A percentile compares a stretch with the other conserved stretches of the same genome.
Evolutionary conservation across 495 filamentous ascomycete species (phyloP).

Genomic region (Clavariopsis aquatica): DNA sequence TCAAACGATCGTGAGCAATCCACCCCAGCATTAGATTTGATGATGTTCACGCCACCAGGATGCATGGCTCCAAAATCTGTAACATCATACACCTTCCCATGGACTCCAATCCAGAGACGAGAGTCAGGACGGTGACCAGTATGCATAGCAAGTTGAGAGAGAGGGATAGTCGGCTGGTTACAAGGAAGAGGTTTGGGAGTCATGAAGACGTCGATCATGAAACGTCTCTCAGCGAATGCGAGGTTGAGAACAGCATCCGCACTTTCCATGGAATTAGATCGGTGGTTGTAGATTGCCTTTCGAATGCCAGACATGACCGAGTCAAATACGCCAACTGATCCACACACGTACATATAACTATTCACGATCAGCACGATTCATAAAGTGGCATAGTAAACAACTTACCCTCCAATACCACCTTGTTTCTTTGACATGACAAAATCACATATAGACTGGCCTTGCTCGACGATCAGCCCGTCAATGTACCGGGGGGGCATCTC

Average conservation of each 20-base stretch:
- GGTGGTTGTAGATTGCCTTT: conserved; percentile 53
- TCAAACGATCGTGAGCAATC: conserved; percentile 55
- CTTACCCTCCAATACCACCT: conserved; percentile 48
- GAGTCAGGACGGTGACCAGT: conserved; percentile 52
- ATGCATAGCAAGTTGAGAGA: conserved; percentile 52
- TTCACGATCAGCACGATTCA: background rate
- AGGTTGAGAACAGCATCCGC: conserved; percentile 53
- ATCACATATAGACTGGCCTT: conserved; percentile 51
- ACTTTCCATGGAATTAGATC: conserved; percentile 51
- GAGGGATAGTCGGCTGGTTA: conserved; percentile 51
- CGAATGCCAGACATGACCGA: conserved; percentile 54
- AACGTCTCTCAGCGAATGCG: conserved; percentile 54
- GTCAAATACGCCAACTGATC: conserved; percentile 55
- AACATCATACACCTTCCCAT: conserved; percentile 54
- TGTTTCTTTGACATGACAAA: conserved; percentile 57
- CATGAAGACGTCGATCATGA: conserved; percentile 60
- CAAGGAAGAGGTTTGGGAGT: conserved; percentile 53
- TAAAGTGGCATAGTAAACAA: background rate
- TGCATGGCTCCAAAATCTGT: conserved; percentile 55
- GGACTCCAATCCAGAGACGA: conserved; percentile 55
- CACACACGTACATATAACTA: conserved; percentile 56
- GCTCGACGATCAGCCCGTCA: conserved; percentile 52
- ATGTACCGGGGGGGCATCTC: conserved; percentile 53
- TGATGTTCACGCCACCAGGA: conserved; percentile 52
- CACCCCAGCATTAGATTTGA: conserved; percentile 54